A percentile compares a stretch with the other conserved stretches of the same genome.
These are phyloP conservation scores for Primulina huaijiensis DNA, from an alignment of 257 asterid species.

Conservation along the genomic window DNA sequence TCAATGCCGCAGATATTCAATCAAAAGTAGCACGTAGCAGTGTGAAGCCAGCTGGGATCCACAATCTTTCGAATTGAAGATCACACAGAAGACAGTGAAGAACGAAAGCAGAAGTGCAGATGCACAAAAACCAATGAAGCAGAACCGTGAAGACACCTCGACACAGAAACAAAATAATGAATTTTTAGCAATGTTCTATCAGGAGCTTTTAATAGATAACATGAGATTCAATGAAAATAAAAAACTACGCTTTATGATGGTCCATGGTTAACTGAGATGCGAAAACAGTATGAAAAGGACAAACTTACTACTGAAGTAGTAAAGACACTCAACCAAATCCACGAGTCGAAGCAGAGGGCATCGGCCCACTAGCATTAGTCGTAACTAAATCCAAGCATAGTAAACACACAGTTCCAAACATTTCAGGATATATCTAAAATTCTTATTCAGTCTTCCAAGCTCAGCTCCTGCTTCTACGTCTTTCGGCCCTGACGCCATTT, in stretches of 20 bases:
- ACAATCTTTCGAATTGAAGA: constrained; percentile 83
- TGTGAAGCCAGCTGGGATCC: constrained; percentile 78
- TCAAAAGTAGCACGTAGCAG: constrained; percentile 70
- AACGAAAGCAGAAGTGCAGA: constrained; percentile 83
- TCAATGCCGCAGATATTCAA: constrained; percentile 64
- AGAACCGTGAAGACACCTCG: constrained; percentile 64
- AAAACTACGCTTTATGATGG: constrained; percentile 20
- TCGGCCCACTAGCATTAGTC: constrained; percentile 64
- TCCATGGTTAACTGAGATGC: constrained; percentile 24
- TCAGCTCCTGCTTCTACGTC: constrained; percentile 96
- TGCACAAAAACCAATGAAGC: constrained; percentile 34
- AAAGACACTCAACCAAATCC: constrained; percentile 80
- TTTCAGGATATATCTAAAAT: constrained; percentile 30
- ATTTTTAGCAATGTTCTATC: constrained; percentile 45
- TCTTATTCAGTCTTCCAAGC: constrained; percentile 23
- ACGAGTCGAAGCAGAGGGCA: constrained; percentile 45
- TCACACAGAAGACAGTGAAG: constrained; percentile 79
- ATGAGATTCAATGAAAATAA: constrained; percentile 30
- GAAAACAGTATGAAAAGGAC: constrained; percentile 26
- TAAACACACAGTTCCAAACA: constrained; percentile 49
- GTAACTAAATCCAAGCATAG: constrained; percentile 55
- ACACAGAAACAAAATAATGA: constrained; percentile 78
- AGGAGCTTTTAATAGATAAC: constrained; percentile 30
- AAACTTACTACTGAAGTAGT: constrained; percentile 55
- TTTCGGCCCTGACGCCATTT: constrained; percentile 61